Evolutionary conservation across 108 stramenopile species (phyloP).

Genomic region (Discostella pseudostelligera): DNA sequence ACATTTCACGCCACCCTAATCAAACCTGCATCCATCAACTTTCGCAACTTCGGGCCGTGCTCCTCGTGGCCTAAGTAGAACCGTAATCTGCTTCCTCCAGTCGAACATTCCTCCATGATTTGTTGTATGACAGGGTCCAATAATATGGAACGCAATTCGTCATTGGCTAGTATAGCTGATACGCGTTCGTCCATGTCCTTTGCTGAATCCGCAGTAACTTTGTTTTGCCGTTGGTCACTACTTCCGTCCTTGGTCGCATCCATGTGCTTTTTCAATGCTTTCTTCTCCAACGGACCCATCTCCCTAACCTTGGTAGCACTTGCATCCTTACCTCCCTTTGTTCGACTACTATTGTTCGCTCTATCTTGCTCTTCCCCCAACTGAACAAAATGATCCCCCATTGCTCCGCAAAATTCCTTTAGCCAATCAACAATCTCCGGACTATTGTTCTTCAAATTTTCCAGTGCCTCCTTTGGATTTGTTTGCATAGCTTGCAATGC

Average conservation of each 20-base stretch:
- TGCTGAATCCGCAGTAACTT: background rate
- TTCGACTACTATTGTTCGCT: background rate
- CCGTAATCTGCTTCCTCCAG: slow-evolving; percentile 22
- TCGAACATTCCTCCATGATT: slow-evolving; percentile 49
- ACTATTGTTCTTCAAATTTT: slow-evolving; percentile 52
- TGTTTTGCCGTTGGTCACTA: background rate
- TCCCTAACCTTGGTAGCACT: slow-evolving; percentile 24
- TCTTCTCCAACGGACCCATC: slow-evolving; percentile 45
- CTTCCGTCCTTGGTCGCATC: background rate
- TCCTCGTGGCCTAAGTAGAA: slow-evolving; percentile 43
- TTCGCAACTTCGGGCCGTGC: slow-evolving; percentile 46
- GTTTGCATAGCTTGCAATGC: slow-evolving; percentile 48
- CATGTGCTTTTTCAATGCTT: slow-evolving; percentile 28
- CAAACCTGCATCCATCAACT: slow-evolving; percentile 48
- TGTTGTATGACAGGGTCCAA: slow-evolving; percentile 50
- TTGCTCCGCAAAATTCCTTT: slow-evolving; percentile 40
- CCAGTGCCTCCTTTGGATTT: slow-evolving; percentile 49
- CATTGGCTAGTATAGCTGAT: slow-evolving; percentile 34
- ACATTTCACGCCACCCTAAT: slow-evolving; percentile 26
- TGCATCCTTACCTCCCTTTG: background rate
- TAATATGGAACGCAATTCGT: slow-evolving; percentile 42
- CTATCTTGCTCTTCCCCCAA: slow-evolving; percentile 22
- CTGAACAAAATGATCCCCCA: slow-evolving; percentile 47
- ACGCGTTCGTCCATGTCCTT: slow-evolving; percentile 25
- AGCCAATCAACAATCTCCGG: slow-evolving; percentile 37